A percentile compares a stretch with the other conserved stretches of the same genome.
These are phyloP conservation scores for Helichrysum umbraculigerum DNA, from an alignment of 129 eudicot genomes.

Conservation along the genomic window DNA sequence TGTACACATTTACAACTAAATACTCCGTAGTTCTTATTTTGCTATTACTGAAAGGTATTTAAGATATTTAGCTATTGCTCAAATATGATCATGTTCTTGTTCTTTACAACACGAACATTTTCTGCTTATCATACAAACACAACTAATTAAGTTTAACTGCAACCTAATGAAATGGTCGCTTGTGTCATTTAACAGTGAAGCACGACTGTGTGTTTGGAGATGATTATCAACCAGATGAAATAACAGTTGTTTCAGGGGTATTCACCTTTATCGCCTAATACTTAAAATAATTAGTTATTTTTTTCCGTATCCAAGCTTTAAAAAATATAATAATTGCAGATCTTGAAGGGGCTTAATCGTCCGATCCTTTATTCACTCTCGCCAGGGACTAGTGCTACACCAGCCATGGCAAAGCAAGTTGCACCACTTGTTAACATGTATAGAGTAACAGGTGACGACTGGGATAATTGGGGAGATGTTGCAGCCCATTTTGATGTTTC, in stretches of 20 bases:
- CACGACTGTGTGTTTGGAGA: conserved; percentile 96
- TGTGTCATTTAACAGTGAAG: conserved; percentile 55
- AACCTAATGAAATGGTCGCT: background rate
- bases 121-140: background rate
- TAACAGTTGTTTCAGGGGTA: conserved; percentile 77
- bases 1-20: no score
- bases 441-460: conserved; percentile 95
- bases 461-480: conserved; percentile 97
- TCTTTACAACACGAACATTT: background rate
- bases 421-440: conserved; percentile 81
- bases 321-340: conserved; percentile 41
- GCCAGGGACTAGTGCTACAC: conserved; percentile 87
- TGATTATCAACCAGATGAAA: conserved; percentile 71
- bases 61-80: background rate
- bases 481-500: conserved; percentile 78
- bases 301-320: conserved; percentile 1
- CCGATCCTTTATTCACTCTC: conserved; percentile 81
- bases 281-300: background rate
- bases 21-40: no score
- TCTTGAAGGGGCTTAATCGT: conserved; percentile 47
- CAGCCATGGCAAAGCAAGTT: conserved; percentile 73
- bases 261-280: background rate
- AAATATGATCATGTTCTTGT: background rate
- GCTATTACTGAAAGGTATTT: background rate
- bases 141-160: background rate